A percentile compares a stretch with the other conserved stretches of the same genome.
phyloP scores from a whole-genome alignment of 441 rosid species.

The Dalechampia spathulata region DNA sequence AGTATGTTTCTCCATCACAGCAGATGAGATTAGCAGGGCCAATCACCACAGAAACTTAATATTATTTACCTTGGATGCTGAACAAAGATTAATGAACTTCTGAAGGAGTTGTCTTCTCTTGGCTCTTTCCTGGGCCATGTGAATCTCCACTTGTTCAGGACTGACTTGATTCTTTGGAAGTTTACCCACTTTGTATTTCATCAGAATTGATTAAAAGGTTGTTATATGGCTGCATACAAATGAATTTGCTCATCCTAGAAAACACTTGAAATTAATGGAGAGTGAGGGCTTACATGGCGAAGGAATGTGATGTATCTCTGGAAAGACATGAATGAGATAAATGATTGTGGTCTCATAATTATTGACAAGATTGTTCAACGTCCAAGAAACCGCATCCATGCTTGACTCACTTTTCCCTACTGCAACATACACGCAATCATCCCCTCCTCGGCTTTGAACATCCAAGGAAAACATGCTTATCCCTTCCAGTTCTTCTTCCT shows the following conservation, averaged over 20 bases:
- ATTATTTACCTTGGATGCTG: constrained; percentile 44
- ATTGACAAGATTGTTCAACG: constrained; percentile 32
- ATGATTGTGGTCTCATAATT: constrained; percentile 29
- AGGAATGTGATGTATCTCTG: constrained; percentile 58
- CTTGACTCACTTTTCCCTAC: constrained; percentile 76
- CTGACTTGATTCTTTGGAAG: constrained; percentile 54
- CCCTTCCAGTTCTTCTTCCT: constrained; percentile 32
- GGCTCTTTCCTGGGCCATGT: constrained; percentile 56
- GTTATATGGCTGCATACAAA: no score
- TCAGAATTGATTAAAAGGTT: no score
- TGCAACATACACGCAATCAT: constrained; percentile 41
- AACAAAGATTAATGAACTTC: constrained; percentile 46
- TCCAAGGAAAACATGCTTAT: constrained; percentile 31
- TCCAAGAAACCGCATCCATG: constrained; percentile 70
- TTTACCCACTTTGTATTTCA: constrained; percentile 52
- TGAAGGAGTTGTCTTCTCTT: constrained; percentile 50
- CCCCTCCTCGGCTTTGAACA: constrained; percentile 10
- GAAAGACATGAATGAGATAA: constrained; percentile 66
- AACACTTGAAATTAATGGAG: no score
- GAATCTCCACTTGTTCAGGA: constrained; percentile 47
- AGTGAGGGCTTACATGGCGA: constrained; percentile 53
- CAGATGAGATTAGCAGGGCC: no score
- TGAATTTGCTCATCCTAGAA: no score
- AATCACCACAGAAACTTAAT: no score
- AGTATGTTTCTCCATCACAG: background rate